A percentile compares a stretch with the other conserved stretches of the same genome.
These are phyloP conservation scores for Pichia sp. DNA, from an alignment of 1,139 yeast genomes.

Conservation along the genomic window DNA sequence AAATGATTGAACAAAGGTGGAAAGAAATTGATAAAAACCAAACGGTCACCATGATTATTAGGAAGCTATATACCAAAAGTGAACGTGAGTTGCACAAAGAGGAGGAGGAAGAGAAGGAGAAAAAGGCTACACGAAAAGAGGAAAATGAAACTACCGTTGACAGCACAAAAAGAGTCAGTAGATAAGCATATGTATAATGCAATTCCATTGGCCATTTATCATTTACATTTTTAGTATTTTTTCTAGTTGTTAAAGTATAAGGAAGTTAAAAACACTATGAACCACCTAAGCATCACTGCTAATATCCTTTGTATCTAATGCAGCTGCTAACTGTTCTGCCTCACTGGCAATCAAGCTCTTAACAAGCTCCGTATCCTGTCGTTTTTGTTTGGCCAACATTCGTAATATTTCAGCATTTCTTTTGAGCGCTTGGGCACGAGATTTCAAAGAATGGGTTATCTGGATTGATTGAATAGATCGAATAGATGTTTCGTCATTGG, in stretches of 20 bases:
- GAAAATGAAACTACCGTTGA: not conserved
- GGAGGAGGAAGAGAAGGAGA: not conserved
- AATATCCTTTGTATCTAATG: not conserved
- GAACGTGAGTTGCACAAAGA: slow-evolving; percentile 7
- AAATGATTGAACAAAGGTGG: slow-evolving; percentile 27
- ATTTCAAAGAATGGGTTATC: slow-evolving; percentile 1
- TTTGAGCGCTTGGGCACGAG: slow-evolving; percentile 4
- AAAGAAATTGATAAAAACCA: slow-evolving; percentile 26
- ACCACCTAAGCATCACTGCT: not conserved
- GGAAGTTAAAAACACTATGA: not conserved
- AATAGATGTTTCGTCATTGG: not conserved
- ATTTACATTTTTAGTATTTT: not conserved
- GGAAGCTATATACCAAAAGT: slow-evolving; percentile 19
- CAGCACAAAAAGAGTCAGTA: not conserved
- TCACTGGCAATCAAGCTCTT: not conserved
- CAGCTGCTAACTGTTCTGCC: slow-evolving; percentile 4
- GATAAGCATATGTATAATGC: not conserved
- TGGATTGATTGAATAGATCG: slow-evolving; percentile 8
- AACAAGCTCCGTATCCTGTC: slow-evolving; percentile 3
- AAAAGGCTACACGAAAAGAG: too few relatives aligned
- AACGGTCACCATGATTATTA: slow-evolving; percentile 23
- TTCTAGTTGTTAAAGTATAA: not conserved
- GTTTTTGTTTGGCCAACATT: not conserved
- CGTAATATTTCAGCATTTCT: slow-evolving; percentile 11
- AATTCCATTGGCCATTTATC: not conserved